Conservation (phyloP, 2,329 filamentous ascomycete species). For the Seiridium unicorne region DNA sequence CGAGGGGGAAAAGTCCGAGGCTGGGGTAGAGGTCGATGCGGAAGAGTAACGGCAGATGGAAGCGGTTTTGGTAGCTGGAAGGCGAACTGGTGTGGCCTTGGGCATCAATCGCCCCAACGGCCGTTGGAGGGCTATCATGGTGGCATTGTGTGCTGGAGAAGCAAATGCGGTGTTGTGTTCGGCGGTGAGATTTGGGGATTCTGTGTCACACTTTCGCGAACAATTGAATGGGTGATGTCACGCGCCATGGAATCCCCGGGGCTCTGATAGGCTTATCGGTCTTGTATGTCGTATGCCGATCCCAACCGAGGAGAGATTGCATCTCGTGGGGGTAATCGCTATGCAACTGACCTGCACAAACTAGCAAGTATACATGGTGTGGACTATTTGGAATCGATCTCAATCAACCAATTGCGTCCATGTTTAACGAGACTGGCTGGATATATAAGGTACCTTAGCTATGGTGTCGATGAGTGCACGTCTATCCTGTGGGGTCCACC, state of each 20-base stretch:
- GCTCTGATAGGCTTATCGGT: conserved; percentile 1
- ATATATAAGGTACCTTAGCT: too few species aligned
- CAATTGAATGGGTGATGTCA: conserved; percentile 1
- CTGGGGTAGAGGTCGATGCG: conserved; percentile 15
- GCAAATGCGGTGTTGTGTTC: background rate
- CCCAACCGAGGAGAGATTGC: background rate
- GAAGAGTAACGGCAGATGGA: conserved; percentile 13
- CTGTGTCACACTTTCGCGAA: background rate
- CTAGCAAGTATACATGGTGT: too few species aligned
- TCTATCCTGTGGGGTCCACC: too few species aligned
- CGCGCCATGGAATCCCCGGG: background rate
- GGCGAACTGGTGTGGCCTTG: conserved; percentile 17
- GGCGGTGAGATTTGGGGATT: conserved; percentile 1
- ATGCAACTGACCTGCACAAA: too few species aligned
- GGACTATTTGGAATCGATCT: too few species aligned
- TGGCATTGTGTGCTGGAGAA: conserved; percentile 35
- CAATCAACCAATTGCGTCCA: too few species aligned
- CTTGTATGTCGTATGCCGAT: background rate
- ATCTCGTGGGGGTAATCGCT: background rate
- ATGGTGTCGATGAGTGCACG: too few species aligned
- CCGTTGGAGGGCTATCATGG: conserved; percentile 40
- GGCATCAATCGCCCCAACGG: conserved; percentile 35
- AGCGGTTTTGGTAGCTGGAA: conserved; percentile 10
- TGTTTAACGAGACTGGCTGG: too few species aligned
- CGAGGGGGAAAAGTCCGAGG: conserved; percentile 8